These are phyloP conservation scores for Hypoxylon rickii DNA, from an alignment of 495 filamentous ascomycete genomes.

Conservation along the genomic window DNA sequence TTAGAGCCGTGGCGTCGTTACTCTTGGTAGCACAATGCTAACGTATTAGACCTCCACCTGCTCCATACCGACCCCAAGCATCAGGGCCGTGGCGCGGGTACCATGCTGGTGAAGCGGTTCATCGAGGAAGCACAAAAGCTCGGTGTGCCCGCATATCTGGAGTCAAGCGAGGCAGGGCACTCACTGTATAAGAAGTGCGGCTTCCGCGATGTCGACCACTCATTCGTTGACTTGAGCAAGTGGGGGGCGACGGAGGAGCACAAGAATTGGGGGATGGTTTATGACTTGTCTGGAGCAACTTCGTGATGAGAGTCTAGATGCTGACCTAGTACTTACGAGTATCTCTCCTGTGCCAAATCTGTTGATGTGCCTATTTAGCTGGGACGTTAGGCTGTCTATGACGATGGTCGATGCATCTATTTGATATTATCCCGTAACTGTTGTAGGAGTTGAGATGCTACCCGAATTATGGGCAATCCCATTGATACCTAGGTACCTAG, in stretches of 20 bases:
- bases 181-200: slow-evolving; percentile 38
- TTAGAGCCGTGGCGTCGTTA: too few species aligned
- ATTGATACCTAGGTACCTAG: too few species aligned
- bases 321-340: too few species aligned
- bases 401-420: too few species aligned
- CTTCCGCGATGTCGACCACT: slow-evolving; percentile 34
- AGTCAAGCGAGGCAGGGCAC: slow-evolving; percentile 33
- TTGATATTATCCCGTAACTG: too few species aligned
- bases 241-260: slow-evolving; percentile 15
- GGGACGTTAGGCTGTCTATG: too few species aligned
- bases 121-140: slow-evolving; percentile 30
- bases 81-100: slow-evolving; percentile 30
- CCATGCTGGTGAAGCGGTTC: slow-evolving; percentile 29
- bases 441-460: too few species aligned
- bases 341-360: too few species aligned
- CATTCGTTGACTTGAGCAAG: slow-evolving; percentile 20
- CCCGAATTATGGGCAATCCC: too few species aligned
- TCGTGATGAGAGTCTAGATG: not conserved
- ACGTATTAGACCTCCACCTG: slow-evolving; percentile 32
- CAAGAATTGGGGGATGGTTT: slow-evolving; percentile 25
- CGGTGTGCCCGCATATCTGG: slow-evolving; percentile 35
- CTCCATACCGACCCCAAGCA: slow-evolving; percentile 36
- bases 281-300: slow-evolving; percentile 6
- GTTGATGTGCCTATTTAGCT: too few species aligned
- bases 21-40: too few species aligned